Percentiles rank a stretch among this genome's conserved stretches.
Evolutionary conservation across 1,284 basidiomycete genomes (phyloP).

Genomic region (Thecaphora thlaspeos): DNA sequence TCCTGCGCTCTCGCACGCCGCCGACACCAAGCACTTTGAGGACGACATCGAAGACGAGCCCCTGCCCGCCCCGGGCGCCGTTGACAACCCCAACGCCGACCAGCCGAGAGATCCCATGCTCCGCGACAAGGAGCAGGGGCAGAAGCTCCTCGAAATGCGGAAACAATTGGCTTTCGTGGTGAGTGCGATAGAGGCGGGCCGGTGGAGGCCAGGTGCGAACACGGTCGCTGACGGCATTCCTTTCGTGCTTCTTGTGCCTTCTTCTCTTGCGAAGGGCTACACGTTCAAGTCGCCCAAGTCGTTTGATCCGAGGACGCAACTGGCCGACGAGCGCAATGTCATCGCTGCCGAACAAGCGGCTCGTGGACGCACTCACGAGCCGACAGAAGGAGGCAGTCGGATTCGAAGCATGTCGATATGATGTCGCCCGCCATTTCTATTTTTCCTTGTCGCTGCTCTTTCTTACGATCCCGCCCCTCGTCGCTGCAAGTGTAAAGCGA

Average conservation of each 20-base stretch:
- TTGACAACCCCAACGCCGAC: constrained; percentile 65
- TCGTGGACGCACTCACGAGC: constrained; percentile 17
- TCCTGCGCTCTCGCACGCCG: constrained; percentile 67
- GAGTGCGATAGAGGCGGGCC: too few species aligned
- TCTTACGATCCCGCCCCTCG: too few species aligned
- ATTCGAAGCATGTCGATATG: constrained; percentile 53
- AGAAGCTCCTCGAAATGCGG: constrained; percentile 80
- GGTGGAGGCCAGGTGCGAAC: too few species aligned
- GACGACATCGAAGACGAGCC: constrained; percentile 84
- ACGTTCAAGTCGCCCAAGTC: constrained; percentile 51
- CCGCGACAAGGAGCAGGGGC: constrained; percentile 77
- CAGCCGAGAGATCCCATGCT: constrained; percentile 84
- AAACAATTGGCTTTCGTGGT: constrained; percentile 84
- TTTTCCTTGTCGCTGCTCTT: too few species aligned
- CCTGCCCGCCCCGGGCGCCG: constrained; percentile 81
- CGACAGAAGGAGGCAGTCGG: constrained; percentile 33
- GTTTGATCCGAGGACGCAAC: constrained; percentile 40
- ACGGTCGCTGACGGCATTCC: neutral
- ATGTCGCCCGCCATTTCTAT: neutral
- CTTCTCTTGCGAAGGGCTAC: constrained; percentile 22
- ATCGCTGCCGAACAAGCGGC: constrained; percentile 23
- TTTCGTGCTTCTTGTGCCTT: neutral
- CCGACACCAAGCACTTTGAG: constrained; percentile 58
- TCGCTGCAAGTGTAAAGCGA: too few species aligned
- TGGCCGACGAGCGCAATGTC: constrained; percentile 29